Conservation (phyloP, 2,329 filamentous ascomycete species). For the Penicillium sp. region DNA sequence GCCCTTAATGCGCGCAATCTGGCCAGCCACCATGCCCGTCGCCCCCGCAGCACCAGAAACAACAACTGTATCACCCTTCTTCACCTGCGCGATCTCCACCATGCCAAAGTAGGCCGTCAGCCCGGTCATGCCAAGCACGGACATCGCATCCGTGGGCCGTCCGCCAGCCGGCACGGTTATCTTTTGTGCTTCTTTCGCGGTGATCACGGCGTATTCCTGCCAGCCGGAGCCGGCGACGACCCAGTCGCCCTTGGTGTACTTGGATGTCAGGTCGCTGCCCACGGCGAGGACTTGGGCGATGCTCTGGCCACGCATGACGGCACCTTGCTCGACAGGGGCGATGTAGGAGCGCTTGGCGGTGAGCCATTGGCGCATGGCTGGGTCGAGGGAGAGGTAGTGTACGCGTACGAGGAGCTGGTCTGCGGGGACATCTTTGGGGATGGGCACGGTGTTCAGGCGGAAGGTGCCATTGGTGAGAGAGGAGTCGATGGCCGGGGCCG, state of each 20-base stretch:
- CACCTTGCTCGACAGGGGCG: conserved; percentile 65
- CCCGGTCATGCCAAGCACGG: conserved; percentile 64
- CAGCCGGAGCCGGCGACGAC: conserved; percentile 60
- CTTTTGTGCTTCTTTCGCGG: conserved; percentile 50
- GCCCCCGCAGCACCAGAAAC: conserved; percentile 76
- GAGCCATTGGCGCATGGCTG: conserved; percentile 73
- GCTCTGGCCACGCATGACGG: conserved; percentile 64
- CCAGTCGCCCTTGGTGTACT: conserved; percentile 41
- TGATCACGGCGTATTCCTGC: conserved; percentile 63
- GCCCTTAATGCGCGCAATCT: conserved; percentile 74
- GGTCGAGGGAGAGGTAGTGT: conserved; percentile 68
- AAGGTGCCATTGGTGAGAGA: conserved; percentile 37
- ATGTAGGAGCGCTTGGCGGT: conserved; percentile 61
- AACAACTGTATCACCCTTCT: conserved; percentile 70
- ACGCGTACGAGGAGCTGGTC: conserved; percentile 61
- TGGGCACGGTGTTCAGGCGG: conserved; percentile 29
- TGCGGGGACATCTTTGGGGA: conserved; percentile 33
- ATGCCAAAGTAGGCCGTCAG: conserved; percentile 77
- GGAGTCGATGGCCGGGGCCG: conserved; percentile 37
- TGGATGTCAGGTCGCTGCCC: conserved; percentile 46
- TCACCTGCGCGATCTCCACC: conserved; percentile 64
- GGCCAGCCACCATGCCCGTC: conserved; percentile 71
- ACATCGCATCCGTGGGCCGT: conserved; percentile 60
- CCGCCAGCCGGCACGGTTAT: conserved; percentile 47
- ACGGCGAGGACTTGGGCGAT: conserved; percentile 59